Base-by-base conservation (phyloP, 225 moss, liverwort and hornwort species). In the Sphagnum tenellum region DNA sequence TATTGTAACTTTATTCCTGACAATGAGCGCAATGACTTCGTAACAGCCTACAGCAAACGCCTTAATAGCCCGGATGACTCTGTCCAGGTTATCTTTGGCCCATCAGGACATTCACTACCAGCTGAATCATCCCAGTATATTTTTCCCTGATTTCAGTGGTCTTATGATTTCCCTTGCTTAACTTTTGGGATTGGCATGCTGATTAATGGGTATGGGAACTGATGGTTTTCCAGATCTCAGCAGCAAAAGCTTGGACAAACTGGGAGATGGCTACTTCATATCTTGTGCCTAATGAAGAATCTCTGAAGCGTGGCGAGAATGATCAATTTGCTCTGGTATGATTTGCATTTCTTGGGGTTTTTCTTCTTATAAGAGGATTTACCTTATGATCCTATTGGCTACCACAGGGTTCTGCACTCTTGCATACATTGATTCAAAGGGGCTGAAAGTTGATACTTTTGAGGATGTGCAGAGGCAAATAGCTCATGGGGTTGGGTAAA, bases 201-300 rank as follows among this genome's bases (percentile, higher is more conserved):
- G 47, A 64, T 29, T 29, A 29, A 9, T 6, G 52, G 52, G 52
- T 5, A 6, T 52, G 6, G 52, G 52, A 52, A 47, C 46, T 62
- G 47, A 73, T 68, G 67, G 67, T 72, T 78, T 79, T 73, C 75
- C 87, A 98, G 90, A 81, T 98, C 72, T 90, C 89, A 79, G 92
- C 96, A 70, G 90, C 90, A 52, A 93, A 81, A 73, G 90, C 85
- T 13, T 98, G 96, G 96, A 98, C 96, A 74, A 89, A 72, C 64
- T 98, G 96, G 96, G 96, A 98, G 80, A 90, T 93, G 96, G 83
- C 88, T 67, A 98, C 96, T 56, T 93, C 96, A n/a, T 71, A 90
- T 77, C 87, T 98, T 64, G 69, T 98, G 63, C 89, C 85, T 6
- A 73, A 78, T 55, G 76, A 78, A 54, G 90, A 90, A 48, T 74